Evolutionary conservation across 2,329 filamentous ascomycete species (phyloP).

Genomic region (Trichoderma guizhouense): DNA sequence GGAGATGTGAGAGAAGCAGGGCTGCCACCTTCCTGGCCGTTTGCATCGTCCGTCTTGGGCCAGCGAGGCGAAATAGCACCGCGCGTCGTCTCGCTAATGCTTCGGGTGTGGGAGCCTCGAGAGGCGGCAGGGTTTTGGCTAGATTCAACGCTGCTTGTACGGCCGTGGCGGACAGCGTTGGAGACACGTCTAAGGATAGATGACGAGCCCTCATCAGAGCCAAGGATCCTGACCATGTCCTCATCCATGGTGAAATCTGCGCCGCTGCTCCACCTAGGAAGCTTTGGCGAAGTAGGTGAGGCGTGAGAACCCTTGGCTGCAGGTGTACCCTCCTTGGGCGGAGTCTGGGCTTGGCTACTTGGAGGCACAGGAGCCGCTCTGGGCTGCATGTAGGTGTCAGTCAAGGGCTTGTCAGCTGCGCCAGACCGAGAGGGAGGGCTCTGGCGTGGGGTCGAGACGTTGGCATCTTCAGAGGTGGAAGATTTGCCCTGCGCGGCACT

Average conservation of each 20-base stretch:
- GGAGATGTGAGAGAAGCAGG: slow-evolving; percentile 62
- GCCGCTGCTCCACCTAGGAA: slow-evolving; percentile 72
- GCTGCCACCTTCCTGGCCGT: slow-evolving; percentile 62
- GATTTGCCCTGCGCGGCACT: slow-evolving; percentile 23
- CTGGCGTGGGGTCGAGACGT: slow-evolving; percentile 23
- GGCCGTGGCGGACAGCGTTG: slow-evolving; percentile 88
- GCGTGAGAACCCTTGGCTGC: slow-evolving; percentile 39
- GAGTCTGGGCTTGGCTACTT: slow-evolving; percentile 30
- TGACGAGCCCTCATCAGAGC: slow-evolving; percentile 70
- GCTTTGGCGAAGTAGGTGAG: slow-evolving; percentile 57
- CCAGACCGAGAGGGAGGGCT: slow-evolving; percentile 24
- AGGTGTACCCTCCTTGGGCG: slow-evolving; percentile 45
- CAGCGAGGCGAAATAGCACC: slow-evolving; percentile 63
- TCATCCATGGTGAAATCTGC: slow-evolving; percentile 93
- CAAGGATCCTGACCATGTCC: slow-evolving; percentile 86
- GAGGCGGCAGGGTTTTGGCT: slow-evolving; percentile 36
- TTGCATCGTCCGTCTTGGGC: slow-evolving; percentile 62
- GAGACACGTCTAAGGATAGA: slow-evolving; percentile 86
- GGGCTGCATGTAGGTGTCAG: slow-evolving; percentile 56
- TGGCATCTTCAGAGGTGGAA: slow-evolving; percentile 25
- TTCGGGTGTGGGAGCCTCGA: slow-evolving; percentile 53
- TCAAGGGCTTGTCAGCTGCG: slow-evolving; percentile 28
- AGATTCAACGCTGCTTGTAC: slow-evolving; percentile 75
- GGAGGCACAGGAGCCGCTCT: slow-evolving; percentile 55
- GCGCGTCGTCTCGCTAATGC: slow-evolving; percentile 65